Conservation (phyloP, 768 basidiomycete genomes). For the Hygrocybe coccinea region DNA sequence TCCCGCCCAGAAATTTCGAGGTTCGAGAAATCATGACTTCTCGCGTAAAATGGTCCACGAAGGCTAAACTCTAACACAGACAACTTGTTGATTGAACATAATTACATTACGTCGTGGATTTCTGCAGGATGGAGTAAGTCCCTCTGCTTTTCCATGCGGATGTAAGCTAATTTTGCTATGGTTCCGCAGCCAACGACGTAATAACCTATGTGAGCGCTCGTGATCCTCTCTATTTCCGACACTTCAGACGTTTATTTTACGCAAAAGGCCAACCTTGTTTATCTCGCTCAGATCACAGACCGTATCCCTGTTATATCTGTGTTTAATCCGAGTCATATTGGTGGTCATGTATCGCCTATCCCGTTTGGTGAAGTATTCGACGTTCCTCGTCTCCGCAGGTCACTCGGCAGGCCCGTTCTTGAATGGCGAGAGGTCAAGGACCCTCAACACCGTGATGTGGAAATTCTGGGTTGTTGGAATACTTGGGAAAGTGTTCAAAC, state of each 20-base stretch:
- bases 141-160: background rate
- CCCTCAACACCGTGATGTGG: conserved; percentile 32
- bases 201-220: conserved; percentile 55
- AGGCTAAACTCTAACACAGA: conserved; percentile 34
- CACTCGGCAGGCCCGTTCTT: conserved; percentile 44
- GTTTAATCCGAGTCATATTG: conserved; percentile 57
- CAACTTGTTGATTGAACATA: conserved; percentile 53
- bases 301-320: conserved; percentile 55
- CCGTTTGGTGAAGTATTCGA: conserved; percentile 61
- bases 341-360: conserved; percentile 43
- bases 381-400: conserved; percentile 44
- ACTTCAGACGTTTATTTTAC: background rate
- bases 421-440: conserved; percentile 66
- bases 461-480: conserved; percentile 57
- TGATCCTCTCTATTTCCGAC: background rate
- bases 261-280: conserved; percentile 52
- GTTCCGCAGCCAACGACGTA: conserved; percentile 63
- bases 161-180: conserved; percentile 9
- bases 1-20: conserved; percentile 56
- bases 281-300: conserved; percentile 53
- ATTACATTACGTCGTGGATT: conserved; percentile 71
- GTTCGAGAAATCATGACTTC: conserved; percentile 24
- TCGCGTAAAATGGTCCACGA: background rate
- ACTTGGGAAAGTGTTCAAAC: conserved; percentile 45
- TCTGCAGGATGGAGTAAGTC: conserved; percentile 73